These are phyloP conservation scores for Leucocoprinus leucothites DNA, from an alignment of 768 basidiomycete genomes.

Conservation along the genomic window DNA sequence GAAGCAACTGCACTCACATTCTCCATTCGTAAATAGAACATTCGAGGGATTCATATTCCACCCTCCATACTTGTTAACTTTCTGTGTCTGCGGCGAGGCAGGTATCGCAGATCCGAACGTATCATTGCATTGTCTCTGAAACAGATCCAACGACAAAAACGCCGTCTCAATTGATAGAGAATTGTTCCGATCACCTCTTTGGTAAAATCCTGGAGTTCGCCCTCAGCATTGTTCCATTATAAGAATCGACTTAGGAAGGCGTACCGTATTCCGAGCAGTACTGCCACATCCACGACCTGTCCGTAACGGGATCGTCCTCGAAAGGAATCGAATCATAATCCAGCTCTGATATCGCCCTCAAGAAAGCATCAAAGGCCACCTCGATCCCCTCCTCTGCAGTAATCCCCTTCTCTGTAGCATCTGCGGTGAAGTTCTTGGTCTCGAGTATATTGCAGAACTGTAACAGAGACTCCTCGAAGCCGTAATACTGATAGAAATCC, in stretches of 20 bases:
- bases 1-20: slow-evolving; percentile 31
- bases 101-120: slow-evolving; percentile 37
- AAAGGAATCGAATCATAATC: slow-evolving; percentile 44
- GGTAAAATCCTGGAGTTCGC: slow-evolving; percentile 37
- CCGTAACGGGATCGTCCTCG: slow-evolving; percentile 39
- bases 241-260: neutral
- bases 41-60: slow-evolving; percentile 51
- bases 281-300: slow-evolving; percentile 51
- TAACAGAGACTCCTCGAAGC: slow-evolving; percentile 38
- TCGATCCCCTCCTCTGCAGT: slow-evolving; percentile 31
- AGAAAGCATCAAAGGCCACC: slow-evolving; percentile 35
- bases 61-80: slow-evolving; percentile 49
- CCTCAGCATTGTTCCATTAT: neutral
- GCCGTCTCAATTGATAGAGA: slow-evolving; percentile 46
- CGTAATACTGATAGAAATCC: slow-evolving; percentile 49
- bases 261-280: slow-evolving; percentile 51
- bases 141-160: slow-evolving; percentile 40
- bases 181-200: slow-evolving; percentile 43
- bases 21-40: slow-evolving; percentile 46
- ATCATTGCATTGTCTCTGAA: slow-evolving; percentile 42
- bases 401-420: slow-evolving; percentile 35
- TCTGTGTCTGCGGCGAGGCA: slow-evolving; percentile 36
- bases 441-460: slow-evolving; percentile 49
- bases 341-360: slow-evolving; percentile 38
- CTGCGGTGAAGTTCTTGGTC: slow-evolving; percentile 37